These are phyloP conservation scores for Verticillium albo-atrum DNA, from an alignment of 2,329 filamentous ascomycete genomes.

Conservation along the genomic window DNA sequence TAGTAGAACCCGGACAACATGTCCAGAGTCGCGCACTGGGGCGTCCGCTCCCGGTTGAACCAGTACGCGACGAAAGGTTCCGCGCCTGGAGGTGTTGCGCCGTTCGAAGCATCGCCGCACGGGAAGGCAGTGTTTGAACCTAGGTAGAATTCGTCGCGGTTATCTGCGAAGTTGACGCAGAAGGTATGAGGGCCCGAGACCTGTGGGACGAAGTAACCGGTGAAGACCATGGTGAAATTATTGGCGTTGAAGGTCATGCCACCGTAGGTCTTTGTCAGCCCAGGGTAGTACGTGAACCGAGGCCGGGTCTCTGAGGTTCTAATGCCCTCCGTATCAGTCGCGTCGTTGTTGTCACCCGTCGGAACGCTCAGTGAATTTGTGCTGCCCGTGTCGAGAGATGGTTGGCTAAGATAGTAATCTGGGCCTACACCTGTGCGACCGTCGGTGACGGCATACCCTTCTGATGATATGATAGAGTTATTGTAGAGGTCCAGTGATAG, in stretches of 20 bases:
- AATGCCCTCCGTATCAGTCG: background rate
- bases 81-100: background rate
- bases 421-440: background rate
- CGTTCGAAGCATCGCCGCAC: background rate
- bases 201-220: background rate
- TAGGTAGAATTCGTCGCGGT: background rate
- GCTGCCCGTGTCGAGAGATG: background rate
- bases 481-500: background rate
- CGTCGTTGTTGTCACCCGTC: background rate
- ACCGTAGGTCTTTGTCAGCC: background rate
- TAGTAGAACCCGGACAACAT: background rate
- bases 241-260: background rate
- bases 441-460: background rate
- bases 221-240: background rate
- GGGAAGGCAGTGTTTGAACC: background rate
- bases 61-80: background rate
- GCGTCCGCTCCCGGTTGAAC: background rate
- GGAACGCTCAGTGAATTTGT: background rate
- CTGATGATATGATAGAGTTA: background rate
- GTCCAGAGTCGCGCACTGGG: background rate
- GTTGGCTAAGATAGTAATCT: background rate
- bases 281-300: background rate
- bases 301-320: background rate
- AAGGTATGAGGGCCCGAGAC: background rate
- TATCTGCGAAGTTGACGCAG: background rate